Evolutionary conservation across 495 filamentous ascomycete species (phyloP), one percentile per base, ranked within the genome.

Genomic region (Tricharina praecox): DNA sequence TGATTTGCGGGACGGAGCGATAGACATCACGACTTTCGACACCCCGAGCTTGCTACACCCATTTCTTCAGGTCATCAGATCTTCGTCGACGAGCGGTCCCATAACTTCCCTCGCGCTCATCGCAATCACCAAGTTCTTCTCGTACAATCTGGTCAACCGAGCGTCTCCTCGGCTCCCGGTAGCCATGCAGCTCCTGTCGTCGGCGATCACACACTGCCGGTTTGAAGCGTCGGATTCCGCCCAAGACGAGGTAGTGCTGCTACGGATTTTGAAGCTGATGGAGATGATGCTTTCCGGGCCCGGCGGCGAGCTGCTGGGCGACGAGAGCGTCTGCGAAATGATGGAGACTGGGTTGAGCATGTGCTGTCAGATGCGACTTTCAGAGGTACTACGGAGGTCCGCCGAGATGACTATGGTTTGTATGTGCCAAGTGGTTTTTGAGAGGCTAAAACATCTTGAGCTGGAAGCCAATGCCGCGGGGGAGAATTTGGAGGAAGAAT

Each of bases 301-400:
- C 0, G 85, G 88, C 23, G 90, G 92, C 11, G 81, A 86, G 48
- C 69, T 96, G 2, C 72, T 94, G 2, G 86, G 88, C 25, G 90
- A 99, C 55, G 87, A 94, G 66, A 95, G 87, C 59, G 83, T 99
- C 9, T 99, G 90, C 59, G 83, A 94, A 59, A 96, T 99, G 90
- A 96, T 99, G 90, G 90, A 94, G 63, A 87, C 84, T 3, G 92
- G 87, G 3, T 63, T 99, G 51, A 93, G 86, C 61, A 96, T 99
- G 74, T 99, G 90, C 66, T 95, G 87, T 48, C 85, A 95, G 64
- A 75, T 78, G 47, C 76, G 87, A 41, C 73, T 99, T 42, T 93
- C 90, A 15, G 90, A 95, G 56, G 76, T 96, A 8, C 69, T 99
- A 15, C 73, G 87, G 45, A 73, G 86, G 50, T 88, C 85, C 19